Base-by-base conservation (phyloP, 164 flowering plant genomes). In the Vitis labrusca region DNA sequence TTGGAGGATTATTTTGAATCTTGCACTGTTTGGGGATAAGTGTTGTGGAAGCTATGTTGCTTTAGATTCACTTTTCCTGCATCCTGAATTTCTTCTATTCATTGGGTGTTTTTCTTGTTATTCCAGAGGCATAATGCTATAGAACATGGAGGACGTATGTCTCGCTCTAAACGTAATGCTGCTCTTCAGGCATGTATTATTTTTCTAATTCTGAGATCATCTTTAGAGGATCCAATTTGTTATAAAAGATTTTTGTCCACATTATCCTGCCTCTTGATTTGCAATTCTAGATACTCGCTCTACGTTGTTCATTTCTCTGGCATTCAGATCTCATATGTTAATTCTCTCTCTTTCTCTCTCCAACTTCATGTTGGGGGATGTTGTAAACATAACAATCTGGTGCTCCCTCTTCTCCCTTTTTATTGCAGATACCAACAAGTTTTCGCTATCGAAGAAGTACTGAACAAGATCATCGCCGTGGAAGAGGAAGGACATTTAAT, bases 61-160 rank as follows among this genome's bases (percentile, higher is more conserved):
- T 37, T 37, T 37, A 37, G 44, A 37, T 37, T 37, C 7, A 37
- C 59, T 50, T 7, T 49, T 57, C 9, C 17, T 50, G 15, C 53
- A 47, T 58, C 49, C 17, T 73, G 12, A 5, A 32, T 10, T 15
- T 10, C 5, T 62, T 29, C 13, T n/a, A 50, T 78, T 15, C 27
- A n/a, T 59, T 64, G 17, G 51, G 9, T 52, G 44, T 62, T 48
- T 70, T 58, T 64, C 12, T 71, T 64, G 51, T 69, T 63, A 3
- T 72, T 80, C 59, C 78, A 93, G 99, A 88, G 97, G 82, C 99
- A 93, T 71, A 90, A 85, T 80, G 72, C 94, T 29, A 56, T 79
- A 65, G 95, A 89, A 71, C 99, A 96, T 79, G 98, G 96, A 52
- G 99, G 98, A 14, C 85, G 82, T 50, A 85, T 96, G 93, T 93